These are phyloP conservation scores for Mycosphaerelloides madeirae DNA, from an alignment of 2,329 filamentous ascomycete genomes.

Conservation along the genomic window DNA sequence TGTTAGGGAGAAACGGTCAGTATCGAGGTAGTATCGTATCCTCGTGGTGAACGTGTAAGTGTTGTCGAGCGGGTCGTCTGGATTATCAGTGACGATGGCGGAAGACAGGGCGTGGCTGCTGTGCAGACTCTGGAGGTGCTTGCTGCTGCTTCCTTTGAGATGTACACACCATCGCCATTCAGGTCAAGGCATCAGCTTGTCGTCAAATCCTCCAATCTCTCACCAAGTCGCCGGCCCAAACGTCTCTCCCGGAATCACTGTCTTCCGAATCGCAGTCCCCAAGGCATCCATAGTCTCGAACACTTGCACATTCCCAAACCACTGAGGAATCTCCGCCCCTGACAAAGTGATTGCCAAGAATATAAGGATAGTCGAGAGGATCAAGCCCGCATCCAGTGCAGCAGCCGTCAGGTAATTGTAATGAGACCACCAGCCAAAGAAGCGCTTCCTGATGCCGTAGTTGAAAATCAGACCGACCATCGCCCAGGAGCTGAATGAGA, in stretches of 20 bases:
- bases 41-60: too few relatives aligned
- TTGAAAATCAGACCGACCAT: slow-evolving; percentile 84
- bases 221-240: slow-evolving; percentile 55
- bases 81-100: too few relatives aligned
- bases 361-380: slow-evolving; percentile 75
- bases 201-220: too few relatives aligned
- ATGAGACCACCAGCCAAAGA: slow-evolving; percentile 78
- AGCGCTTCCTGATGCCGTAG: slow-evolving; percentile 64
- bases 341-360: slow-evolving; percentile 87
- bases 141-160: too few relatives aligned
- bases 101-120: too few relatives aligned
- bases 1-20: too few relatives aligned
- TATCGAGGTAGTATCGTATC: too few relatives aligned
- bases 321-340: slow-evolving; percentile 66
- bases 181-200: too few relatives aligned
- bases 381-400: slow-evolving; percentile 75
- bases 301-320: slow-evolving; percentile 79
- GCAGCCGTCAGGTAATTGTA: slow-evolving; percentile 87
- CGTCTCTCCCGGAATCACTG: slow-evolving; percentile 56
- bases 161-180: too few relatives aligned
- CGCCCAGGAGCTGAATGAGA: slow-evolving; percentile 86
- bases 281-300: slow-evolving; percentile 24
- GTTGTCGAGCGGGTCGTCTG: too few relatives aligned
- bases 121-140: too few relatives aligned
- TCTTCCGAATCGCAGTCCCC: slow-evolving; percentile 28